Percentiles rank a stretch among this genome's conserved stretches.
phyloP scores from a whole-genome alignment of 2,329 filamentous ascomycete species.

The Neospermospora avenae region DNA sequence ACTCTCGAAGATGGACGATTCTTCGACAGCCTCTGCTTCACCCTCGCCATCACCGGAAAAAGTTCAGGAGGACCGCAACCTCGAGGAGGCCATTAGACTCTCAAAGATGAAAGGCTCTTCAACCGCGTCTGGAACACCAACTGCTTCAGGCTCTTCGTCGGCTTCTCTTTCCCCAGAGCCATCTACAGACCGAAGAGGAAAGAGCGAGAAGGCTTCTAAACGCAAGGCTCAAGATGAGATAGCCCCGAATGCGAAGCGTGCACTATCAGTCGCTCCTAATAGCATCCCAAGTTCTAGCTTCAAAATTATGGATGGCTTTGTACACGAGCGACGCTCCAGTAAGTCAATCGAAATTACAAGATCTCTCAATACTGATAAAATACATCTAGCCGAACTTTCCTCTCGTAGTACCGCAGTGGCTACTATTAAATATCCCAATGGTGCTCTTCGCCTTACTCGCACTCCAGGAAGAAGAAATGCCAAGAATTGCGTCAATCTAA shows the following conservation, averaged over 20 bases:
- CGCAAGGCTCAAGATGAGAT: slow-evolving; percentile 17
- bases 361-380: background rate
- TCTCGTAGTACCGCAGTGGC: slow-evolving; percentile 1
- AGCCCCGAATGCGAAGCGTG: background rate
- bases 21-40: background rate
- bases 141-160: background rate
- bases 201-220: slow-evolving; percentile 7
- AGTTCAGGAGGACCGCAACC: slow-evolving; percentile 3
- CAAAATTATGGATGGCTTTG: background rate
- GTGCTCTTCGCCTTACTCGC: slow-evolving; percentile 15
- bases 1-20: background rate
- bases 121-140: background rate
- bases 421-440: slow-evolving; percentile 12
- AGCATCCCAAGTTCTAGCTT: background rate
- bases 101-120: background rate
- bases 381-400: background rate
- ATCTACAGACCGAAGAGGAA: slow-evolving; percentile 2
- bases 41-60: background rate
- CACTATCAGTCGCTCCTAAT: background rate
- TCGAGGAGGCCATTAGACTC: background rate
- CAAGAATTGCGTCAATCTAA: slow-evolving; percentile 18
- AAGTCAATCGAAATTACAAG: background rate
- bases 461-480: slow-evolving; percentile 12
- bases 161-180: background rate
- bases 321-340: background rate